Conservation (phyloP, 108 stramenopile species). For the Cyclotella choctawhatcheeana region DNA sequence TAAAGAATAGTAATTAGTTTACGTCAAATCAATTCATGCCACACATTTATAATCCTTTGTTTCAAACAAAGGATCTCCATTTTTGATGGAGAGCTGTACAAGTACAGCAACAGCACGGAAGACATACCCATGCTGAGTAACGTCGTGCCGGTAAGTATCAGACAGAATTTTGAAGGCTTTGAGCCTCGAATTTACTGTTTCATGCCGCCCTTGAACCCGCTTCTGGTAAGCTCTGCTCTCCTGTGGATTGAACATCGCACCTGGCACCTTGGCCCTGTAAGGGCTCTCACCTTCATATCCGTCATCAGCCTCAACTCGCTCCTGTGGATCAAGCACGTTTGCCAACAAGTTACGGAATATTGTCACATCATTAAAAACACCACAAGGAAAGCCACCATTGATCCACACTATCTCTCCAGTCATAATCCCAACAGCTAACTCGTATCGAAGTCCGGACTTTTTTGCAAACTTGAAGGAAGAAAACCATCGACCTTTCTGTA, state of each 20-base stretch:
- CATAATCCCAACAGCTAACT: conserved; percentile 37
- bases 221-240: background rate
- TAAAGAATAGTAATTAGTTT: background rate
- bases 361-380: conserved; percentile 24
- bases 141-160: conserved; percentile 4
- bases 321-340: conserved; percentile 18
- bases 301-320: conserved; percentile 37
- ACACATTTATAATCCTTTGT: background rate
- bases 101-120: conserved; percentile 7
- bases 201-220: conserved; percentile 38
- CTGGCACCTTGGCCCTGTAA: background rate
- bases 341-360: conserved; percentile 27
- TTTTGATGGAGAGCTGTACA: background rate
- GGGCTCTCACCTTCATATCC: conserved; percentile 30
- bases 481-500: background rate
- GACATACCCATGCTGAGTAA: conserved; percentile 4
- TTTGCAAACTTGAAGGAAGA: conserved; percentile 33
- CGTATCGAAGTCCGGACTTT: conserved; percentile 40
- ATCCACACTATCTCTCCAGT: conserved; percentile 40
- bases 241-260: background rate
- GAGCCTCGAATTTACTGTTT: conserved; percentile 46
- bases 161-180: conserved; percentile 32
- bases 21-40: background rate
- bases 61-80: background rate
- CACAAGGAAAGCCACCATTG: conserved; percentile 37